Evolutionary conservation across 78 protist species (phyloP), one percentile per base, ranked within the genome.

Genomic region (Trichosphaerium sp.): DNA sequence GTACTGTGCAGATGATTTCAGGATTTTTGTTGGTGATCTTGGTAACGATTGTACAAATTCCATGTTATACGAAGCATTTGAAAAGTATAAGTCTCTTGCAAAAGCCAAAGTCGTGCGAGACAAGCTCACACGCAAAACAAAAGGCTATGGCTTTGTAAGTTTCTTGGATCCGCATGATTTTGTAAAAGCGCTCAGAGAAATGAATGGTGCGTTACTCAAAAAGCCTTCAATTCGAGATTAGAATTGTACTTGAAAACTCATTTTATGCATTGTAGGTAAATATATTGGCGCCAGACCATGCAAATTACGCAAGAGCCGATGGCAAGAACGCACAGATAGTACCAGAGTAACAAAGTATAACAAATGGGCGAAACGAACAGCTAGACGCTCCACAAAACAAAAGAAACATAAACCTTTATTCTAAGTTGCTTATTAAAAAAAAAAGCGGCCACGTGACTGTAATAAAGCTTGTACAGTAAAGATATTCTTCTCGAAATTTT

Each of bases 21-120:
- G 92, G 38, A 26, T 87, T 23, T 87, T 84, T 56, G 62, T 78
- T 21, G 92, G 92, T 42, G 86, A 87, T 31, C 63, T 87, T 2
- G 92, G 92, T 31, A 84, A 86, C 31, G 92, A 87, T 32, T 81
- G 69, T 4, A 80, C 63, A 28, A 86, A 84, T 34, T 85, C 77
- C 1, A 41, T 84, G 44, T 52, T 87, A 10, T 23, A 48, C 12
- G 69, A 52, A 14, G 78, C 85, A 6, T 87, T 87, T 51, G 7
- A 3, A 14, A 25, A 51, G 32, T 87, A 87, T 28, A 71, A 88
- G 4, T 84, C 87, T 11, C 79, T 86, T 40, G 65, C 69, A 18
- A 77, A 71, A 58, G 91, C 88, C 32, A 55, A 67, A 21, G 87
- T 83, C 3, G 32, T 87, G n/a, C 18, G 69, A 7, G 85, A 87